Evolutionary conservation across 345 rosid genomes (phyloP).

Genomic region (Gossypium ekmanianum): DNA sequence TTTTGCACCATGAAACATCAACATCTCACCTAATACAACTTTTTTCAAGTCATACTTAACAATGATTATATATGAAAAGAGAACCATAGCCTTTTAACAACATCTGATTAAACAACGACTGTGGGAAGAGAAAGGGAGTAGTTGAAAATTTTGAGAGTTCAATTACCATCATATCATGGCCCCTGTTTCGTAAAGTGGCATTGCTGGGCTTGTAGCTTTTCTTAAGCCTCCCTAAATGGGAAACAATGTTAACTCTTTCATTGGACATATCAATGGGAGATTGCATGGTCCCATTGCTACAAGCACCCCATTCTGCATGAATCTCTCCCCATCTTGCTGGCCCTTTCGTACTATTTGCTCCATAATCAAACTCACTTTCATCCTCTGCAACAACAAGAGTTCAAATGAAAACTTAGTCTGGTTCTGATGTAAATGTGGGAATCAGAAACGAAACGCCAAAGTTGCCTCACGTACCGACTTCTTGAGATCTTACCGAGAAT

Average conservation of each 20-base stretch:
- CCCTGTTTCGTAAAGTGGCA: conserved; percentile 68
- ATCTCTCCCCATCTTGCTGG: conserved; percentile 72
- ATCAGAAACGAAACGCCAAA: not conserved
- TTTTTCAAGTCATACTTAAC: too few relatives aligned
- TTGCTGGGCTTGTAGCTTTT: conserved; percentile 49
- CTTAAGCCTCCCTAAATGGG: conserved; percentile 47
- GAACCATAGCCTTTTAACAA: not conserved
- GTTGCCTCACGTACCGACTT: conserved; percentile 34
- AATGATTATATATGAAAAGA: not conserved
- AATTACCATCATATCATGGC: conserved; percentile 86
- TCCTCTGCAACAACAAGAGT: conserved; percentile 42
- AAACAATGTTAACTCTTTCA: conserved; percentile 48
- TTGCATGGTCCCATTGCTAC: conserved; percentile 67
- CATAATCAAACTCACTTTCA: conserved; percentile 58
- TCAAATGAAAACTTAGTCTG: not conserved
- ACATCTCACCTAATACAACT: not conserved
- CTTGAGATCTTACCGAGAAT: conserved; percentile 24
- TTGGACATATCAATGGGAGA: conserved; percentile 71
- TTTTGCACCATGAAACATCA: not conserved
- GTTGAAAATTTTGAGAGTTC: too few relatives aligned
- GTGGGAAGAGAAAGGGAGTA: not conserved
- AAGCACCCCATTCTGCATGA: conserved; percentile 52
- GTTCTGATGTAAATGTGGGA: not conserved
- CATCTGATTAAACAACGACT: not conserved
- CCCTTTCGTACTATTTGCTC: conserved; percentile 34